Base-by-base conservation (phyloP, 768 basidiomycete genomes). In the Fomitopsis pulvina region DNA sequence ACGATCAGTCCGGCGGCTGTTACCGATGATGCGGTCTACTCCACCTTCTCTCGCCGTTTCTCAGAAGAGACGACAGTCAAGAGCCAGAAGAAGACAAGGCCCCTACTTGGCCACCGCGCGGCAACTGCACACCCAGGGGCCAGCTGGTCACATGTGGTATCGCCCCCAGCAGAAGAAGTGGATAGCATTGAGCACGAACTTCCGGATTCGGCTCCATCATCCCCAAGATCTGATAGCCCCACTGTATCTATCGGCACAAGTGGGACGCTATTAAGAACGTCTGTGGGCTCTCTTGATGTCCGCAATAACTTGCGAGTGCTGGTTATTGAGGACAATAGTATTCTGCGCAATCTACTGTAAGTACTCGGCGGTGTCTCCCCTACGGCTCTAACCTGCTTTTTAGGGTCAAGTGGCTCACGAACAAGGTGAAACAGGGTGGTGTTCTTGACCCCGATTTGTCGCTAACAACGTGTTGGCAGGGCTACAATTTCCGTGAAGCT, bases 311-410 rank as follows among this genome's bases (percentile, higher is more conserved):
- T 81, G 54, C 76, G 82, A 47, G 82, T 94, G 4, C 70, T 96
- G 34, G 82, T 95, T 1, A 87, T 95, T 1, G 93, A 96, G 66
- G 94, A 97, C 60, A 96, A 96, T 63, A 77, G 65, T 50, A 86
- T 97, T 49, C 78, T 96, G 51, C 80, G 92, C 45, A 81, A 79
- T 59, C 72, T 96, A 22, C 74, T 96, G 81, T 91, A 67, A 57
- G 88, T 73, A n/a, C n/a, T n/a, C n/a, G n/a, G n/a, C n/a, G n/a
- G n/a, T n/a, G n/a, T n/a, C n/a, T n/a, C n/a, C n/a, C n/a, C n/a
- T n/a, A n/a, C n/a, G n/a, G n/a, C n/a, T n/a, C n/a, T n/a, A n/a
- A n/a, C n/a, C n/a, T n/a, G n/a, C 30, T 60, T 26, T 54, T 70
- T 71, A 67, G 79, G 67, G 58, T 80, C 71, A 72, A 72, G 47